Evolutionary conservation across 257 asterid species (phyloP).

Genomic region (Lithospermum erythrorhizon): DNA sequence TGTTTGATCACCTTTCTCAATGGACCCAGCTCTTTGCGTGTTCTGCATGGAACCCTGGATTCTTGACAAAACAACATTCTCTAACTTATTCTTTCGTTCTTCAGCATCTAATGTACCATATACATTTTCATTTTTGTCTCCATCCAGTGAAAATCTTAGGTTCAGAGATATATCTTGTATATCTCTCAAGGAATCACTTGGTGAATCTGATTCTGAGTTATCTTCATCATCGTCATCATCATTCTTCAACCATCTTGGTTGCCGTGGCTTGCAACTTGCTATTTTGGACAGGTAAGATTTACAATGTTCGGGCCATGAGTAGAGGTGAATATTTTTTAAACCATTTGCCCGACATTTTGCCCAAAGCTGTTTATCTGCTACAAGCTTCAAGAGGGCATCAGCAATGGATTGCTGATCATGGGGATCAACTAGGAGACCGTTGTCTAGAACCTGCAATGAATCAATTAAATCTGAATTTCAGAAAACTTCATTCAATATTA

Average conservation of each 20-base stretch:
- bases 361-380: constrained; percentile 53
- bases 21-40: constrained; percentile 34
- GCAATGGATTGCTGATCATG: constrained; percentile 48
- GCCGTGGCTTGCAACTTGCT: constrained; percentile 49
- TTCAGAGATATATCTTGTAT: constrained; percentile 93
- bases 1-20: constrained; percentile 42
- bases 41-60: constrained; percentile 50
- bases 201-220: constrained; percentile 92
- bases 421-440: constrained; percentile 58
- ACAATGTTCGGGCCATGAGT: constrained; percentile 66
- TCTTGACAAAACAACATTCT: constrained; percentile 61
- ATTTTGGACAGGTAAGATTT: constrained; percentile 28
- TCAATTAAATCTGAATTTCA: background rate
- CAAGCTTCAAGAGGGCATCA: constrained; percentile 49
- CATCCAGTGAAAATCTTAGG: constrained; percentile 86
- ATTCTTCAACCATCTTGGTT: constrained; percentile 81
- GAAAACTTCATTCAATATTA: background rate
- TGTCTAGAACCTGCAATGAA: constrained; percentile 36
- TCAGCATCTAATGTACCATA: constrained; percentile 54
- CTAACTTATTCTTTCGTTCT: constrained; percentile 59
- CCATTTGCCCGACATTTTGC: constrained; percentile 47
- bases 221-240: constrained; percentile 80
- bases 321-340: constrained; percentile 49
- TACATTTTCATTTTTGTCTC: constrained; percentile 49
- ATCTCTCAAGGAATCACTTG: constrained; percentile 94